Evolutionary conservation across 495 filamentous ascomycete genomes (phyloP), one percentile per base, ranked within the genome.

Genomic region (Penicillium bialowiezense): DNA sequence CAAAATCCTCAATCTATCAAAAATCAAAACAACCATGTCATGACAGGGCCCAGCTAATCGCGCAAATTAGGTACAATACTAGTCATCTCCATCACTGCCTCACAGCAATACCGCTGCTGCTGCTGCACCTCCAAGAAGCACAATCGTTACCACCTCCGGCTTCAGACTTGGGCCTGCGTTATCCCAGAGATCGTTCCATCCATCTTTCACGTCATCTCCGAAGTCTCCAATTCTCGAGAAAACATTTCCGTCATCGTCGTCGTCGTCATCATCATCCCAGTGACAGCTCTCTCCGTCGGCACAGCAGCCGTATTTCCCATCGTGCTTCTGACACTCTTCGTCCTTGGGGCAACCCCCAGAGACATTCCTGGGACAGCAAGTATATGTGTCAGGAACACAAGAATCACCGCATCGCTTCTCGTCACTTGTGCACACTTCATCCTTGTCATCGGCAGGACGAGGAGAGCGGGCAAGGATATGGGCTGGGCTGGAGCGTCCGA

Each of bases 391-490:
- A 1, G 41, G 41, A 31, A 44, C 29, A 20, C 41, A 44, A 5
- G 41, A 21, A 20, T 44, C 19, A 12, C 41, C 41, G 41, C 41
- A 44, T 17, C 33, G 29, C 5, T 32, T 24, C 13, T 44, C 26
- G 41, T 33, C 28, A 7, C 28, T 44, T 4, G 41, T 19, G 19
- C 41, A 44, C 15, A 28, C 21, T 26, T 42, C 40, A 29, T 42
- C 41, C 7, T 44, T 19, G 28, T 44, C 41, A n/a, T 26, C 29
- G 14, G 29, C 41, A 1, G 41, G 41, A 6, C 41, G 28, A 18
- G 41, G 41, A 7, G 41, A 44, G 13, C 41, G 41, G 7, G 41
- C 41, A 10, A 44, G 41, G 15, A 44, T 24, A n/a, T 44, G 41
- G 15, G 24, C 41, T 3, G 41, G 41, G 12, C 40, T 28, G 13